Conservation (phyloP, 2,329 filamentous ascomycete species). For the Exophiala lecanii-corni region DNA sequence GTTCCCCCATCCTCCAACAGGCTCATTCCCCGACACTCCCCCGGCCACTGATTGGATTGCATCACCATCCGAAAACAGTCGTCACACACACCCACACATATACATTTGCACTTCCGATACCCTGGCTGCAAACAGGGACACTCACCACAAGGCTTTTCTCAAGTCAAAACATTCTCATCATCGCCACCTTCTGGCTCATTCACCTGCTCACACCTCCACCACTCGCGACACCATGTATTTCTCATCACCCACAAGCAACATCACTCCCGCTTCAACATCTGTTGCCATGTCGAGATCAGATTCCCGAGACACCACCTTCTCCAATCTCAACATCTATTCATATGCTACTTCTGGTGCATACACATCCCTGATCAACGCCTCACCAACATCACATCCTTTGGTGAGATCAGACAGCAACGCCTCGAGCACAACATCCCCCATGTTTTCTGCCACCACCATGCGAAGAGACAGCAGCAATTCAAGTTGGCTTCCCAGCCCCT, state of each 20-base stretch:
- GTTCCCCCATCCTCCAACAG: conserved; percentile 1
- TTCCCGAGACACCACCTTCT: conserved; percentile 25
- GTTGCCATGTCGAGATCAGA: conserved; percentile 28
- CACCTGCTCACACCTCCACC: neutral
- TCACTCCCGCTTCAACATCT: conserved; percentile 25
- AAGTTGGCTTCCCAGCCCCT: conserved; percentile 25
- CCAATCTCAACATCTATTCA: conserved; percentile 11
- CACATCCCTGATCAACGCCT: conserved; percentile 21
- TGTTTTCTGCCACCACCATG: conserved; percentile 15
- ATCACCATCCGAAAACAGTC: conserved; percentile 20
- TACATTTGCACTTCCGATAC: too few species aligned
- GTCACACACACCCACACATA: conserved; percentile 3
- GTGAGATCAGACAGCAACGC: conserved; percentile 16
- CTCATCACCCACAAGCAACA: conserved; percentile 24
- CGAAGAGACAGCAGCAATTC: conserved; percentile 25
- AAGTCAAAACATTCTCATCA: conserved; percentile 1
- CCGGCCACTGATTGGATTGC: conserved; percentile 11
- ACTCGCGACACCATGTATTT: conserved; percentile 23
- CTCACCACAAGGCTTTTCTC: neutral
- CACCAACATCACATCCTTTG: conserved; percentile 15
- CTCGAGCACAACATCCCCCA: conserved; percentile 9
- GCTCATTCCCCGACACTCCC: conserved; percentile 1
- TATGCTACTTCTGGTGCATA: conserved; percentile 20
- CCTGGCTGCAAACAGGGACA: conserved; percentile 14
- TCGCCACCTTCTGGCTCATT: conserved; percentile 8